Evolutionary conservation across 306 rosid genomes (phyloP).

Genomic region (Gleditsia sinensis): DNA sequence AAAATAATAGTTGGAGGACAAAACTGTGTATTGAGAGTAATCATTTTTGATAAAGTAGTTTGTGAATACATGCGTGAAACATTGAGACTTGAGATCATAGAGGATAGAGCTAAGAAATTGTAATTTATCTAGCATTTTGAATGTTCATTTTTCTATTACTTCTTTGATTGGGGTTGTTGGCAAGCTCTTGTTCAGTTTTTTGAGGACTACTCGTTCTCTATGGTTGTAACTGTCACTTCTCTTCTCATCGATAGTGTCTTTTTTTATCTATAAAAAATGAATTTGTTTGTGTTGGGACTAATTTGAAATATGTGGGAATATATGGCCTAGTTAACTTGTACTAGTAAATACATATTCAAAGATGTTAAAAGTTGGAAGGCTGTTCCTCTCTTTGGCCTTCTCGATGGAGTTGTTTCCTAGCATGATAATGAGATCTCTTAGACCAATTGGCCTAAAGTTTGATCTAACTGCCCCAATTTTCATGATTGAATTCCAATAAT

Average conservation of each 20-base stretch:
- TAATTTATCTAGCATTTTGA: background rate
- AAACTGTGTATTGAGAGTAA: slow-evolving; percentile 7
- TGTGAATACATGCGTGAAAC: background rate
- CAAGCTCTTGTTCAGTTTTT: no score
- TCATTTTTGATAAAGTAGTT: slow-evolving; percentile 24
- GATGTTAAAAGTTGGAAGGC: background rate
- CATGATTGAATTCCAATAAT: background rate
- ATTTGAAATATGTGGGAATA: background rate
- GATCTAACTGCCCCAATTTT: background rate
- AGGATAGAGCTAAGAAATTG: slow-evolving; percentile 4
- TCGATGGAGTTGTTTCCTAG: background rate
- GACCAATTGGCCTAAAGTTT: background rate
- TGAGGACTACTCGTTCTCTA: no score
- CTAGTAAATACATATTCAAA: background rate
- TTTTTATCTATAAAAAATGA: no score
- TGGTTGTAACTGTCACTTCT: no score
- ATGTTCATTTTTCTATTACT: background rate
- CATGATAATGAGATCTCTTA: background rate
- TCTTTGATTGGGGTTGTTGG: background rate
- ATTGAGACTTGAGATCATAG: background rate
- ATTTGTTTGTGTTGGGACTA: background rate
- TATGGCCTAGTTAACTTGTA: background rate
- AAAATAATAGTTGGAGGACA: slow-evolving; percentile 7
- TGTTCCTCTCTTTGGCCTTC: background rate
- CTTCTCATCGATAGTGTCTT: no score